Evolutionary conservation across 2,329 filamentous ascomycete species (phyloP).

Genomic region (Balansia obtecta): DNA sequence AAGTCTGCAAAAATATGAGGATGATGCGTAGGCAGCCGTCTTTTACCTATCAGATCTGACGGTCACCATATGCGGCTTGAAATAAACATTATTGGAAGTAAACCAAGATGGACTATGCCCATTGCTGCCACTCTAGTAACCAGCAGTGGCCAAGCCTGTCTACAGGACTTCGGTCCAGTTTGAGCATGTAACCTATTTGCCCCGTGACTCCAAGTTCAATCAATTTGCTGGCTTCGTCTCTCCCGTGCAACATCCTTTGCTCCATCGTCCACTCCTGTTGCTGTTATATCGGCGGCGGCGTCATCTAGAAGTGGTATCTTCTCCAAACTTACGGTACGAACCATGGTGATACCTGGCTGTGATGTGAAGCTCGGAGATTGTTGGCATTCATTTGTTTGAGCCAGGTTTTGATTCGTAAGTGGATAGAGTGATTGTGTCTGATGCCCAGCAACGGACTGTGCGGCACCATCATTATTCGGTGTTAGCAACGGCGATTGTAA

Average conservation of each 20-base stretch:
- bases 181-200: neutral
- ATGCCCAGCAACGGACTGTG: slow-evolving; percentile 6
- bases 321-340: slow-evolving; percentile 29
- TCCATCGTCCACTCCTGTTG: slow-evolving; percentile 31
- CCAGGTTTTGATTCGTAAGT: neutral
- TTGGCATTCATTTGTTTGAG: neutral
- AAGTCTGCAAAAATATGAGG: too few species aligned
- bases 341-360: slow-evolving; percentile 10
- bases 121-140: neutral
- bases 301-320: slow-evolving; percentile 46
- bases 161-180: neutral
- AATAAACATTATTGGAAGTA: neutral
- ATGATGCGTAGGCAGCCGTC: too few species aligned
- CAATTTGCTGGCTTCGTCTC: slow-evolving; percentile 24
- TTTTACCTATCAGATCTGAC: neutral
- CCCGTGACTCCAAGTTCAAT: neutral
- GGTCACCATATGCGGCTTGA: neutral
- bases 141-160: neutral
- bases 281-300: slow-evolving; percentile 15
- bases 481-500: slow-evolving; percentile 22
- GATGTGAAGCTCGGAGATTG: slow-evolving; percentile 7
- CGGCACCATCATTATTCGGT: slow-evolving; percentile 16
- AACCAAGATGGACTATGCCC: neutral
- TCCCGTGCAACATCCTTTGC: slow-evolving; percentile 35
- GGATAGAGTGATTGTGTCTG: slow-evolving; percentile 9